phyloP scores from a whole-genome alignment of 2,329 filamentous ascomycete species.

The Thyridium curvatum region DNA sequence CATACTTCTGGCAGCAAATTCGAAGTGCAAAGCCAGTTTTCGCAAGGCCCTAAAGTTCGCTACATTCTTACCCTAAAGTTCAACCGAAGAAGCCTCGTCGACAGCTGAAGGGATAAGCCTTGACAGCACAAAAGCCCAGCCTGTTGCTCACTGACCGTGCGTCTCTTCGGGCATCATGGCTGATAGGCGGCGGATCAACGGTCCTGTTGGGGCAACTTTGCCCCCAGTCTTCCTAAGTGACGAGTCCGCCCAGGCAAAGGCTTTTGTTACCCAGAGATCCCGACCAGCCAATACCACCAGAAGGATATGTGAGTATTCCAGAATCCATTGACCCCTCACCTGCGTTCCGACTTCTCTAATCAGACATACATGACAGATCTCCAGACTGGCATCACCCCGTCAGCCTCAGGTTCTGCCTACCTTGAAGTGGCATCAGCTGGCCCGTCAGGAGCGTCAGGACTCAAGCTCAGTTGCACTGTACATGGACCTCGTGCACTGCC shows the following conservation, averaged over 20 bases:
- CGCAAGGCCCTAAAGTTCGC: no score
- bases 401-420: constrained; percentile 89
- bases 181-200: constrained; percentile 86
- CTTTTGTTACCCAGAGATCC: constrained; percentile 38
- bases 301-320: constrained; percentile 68
- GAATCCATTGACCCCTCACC: not conserved
- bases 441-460: constrained; percentile 39
- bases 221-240: constrained; percentile 55
- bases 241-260: constrained; percentile 38
- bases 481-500: constrained; percentile 90
- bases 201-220: constrained; percentile 69
- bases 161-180: constrained; percentile 45
- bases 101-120: no score
- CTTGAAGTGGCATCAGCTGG: constrained; percentile 56
- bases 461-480: constrained; percentile 90
- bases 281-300: constrained; percentile 67
- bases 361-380: constrained; percentile 53
- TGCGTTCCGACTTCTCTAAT: constrained; percentile 4
- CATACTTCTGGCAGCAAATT: no score
- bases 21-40: no score
- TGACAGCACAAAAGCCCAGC: no score
- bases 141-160: no score
- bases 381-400: constrained; percentile 86
- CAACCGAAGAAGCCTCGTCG: no score
- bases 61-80: no score